Evolutionary conservation across 352 stramenopile genomes (phyloP).

Genomic region (Pythium pyrilobum): DNA sequence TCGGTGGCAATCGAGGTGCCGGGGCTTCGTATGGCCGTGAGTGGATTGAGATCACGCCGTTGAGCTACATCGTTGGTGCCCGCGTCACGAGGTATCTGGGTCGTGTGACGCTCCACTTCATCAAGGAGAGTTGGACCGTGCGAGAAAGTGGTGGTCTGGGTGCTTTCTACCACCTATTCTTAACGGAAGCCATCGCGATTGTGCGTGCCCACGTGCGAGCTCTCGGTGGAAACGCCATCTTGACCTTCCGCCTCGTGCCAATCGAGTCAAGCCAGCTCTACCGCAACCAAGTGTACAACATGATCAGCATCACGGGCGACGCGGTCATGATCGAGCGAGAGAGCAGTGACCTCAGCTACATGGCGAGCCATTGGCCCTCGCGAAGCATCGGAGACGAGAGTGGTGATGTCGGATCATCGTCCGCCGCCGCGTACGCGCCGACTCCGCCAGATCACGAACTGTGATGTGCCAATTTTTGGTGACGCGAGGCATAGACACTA

Average conservation of each 20-base stretch:
- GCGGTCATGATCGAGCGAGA: conserved; percentile 77
- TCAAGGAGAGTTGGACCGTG: conserved; percentile 88
- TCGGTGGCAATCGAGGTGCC: conserved; percentile 9
- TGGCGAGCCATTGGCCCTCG: conserved; percentile 7
- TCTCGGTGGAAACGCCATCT: conserved; percentile 80
- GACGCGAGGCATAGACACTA: too few species aligned
- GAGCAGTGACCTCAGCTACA: conserved; percentile 23
- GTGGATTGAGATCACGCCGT: conserved; percentile 81
- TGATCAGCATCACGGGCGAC: conserved; percentile 88
- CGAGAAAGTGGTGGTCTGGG: conserved; percentile 80
- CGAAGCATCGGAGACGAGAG: background rate
- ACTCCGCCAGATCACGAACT: background rate
- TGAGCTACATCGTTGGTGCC: conserved; percentile 71
- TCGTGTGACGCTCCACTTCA: conserved; percentile 86
- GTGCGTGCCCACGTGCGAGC: conserved; percentile 80
- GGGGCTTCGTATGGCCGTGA: conserved; percentile 44
- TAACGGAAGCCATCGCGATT: conserved; percentile 85
- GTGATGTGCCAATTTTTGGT: too few species aligned
- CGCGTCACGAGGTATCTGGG: conserved; percentile 75
- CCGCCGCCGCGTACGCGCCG: too few species aligned
- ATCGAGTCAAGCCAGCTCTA: conserved; percentile 87
- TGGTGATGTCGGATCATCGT: background rate
- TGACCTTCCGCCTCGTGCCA: conserved; percentile 81
- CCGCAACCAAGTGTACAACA: conserved; percentile 90
- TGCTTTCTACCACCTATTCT: conserved; percentile 85